Conservation (phyloP, 1,139 yeast species). For the Nakaseomyces kungkrabaensis region DNA sequence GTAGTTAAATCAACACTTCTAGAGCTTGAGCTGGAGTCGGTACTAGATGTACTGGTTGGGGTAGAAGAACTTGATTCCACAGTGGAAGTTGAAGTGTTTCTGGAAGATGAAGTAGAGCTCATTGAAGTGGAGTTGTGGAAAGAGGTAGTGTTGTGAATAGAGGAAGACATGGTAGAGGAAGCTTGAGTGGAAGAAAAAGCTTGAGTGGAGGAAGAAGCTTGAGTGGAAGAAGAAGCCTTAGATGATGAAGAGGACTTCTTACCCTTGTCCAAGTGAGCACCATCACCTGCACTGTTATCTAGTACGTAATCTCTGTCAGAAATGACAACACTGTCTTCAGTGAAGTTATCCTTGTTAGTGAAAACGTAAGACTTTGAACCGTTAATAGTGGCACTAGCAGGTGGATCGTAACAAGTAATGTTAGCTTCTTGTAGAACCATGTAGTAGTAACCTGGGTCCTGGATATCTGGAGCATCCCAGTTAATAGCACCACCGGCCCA, state of each 20-base stretch:
- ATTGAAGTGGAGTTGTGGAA: slow-evolving; percentile 9
- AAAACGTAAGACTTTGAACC: slow-evolving; percentile 52
- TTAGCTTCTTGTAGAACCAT: slow-evolving; percentile 51
- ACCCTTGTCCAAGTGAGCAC: slow-evolving; percentile 45
- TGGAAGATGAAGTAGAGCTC: slow-evolving; percentile 13
- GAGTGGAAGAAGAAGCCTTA: slow-evolving; percentile 5
- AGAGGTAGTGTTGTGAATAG: slow-evolving; percentile 3
- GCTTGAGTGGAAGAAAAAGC: slow-evolving; percentile 7
- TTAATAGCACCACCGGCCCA: slow-evolving; percentile 92
- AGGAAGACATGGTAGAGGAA: slow-evolving; percentile 9
- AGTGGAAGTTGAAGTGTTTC: slow-evolving; percentile 2
- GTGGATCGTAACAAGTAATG: slow-evolving; percentile 63
- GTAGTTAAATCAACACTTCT: neutral
- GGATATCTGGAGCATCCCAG: slow-evolving; percentile 71
- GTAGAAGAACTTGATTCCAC: neutral
- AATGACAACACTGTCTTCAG: slow-evolving; percentile 39
- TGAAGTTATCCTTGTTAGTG: slow-evolving; percentile 40
- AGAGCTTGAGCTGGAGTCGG: slow-evolving; percentile 7
- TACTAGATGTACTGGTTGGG: neutral
- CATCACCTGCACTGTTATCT: slow-evolving; percentile 52
- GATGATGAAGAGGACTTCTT: slow-evolving; percentile 9
- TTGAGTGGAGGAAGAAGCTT: slow-evolving; percentile 10
- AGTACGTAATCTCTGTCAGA: slow-evolving; percentile 53
- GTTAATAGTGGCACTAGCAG: slow-evolving; percentile 37
- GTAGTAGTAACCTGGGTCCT: slow-evolving; percentile 68